phyloP scores from a whole-genome alignment of 2,329 filamentous ascomycete genomes.

The Rhinocladiella similis region DNA sequence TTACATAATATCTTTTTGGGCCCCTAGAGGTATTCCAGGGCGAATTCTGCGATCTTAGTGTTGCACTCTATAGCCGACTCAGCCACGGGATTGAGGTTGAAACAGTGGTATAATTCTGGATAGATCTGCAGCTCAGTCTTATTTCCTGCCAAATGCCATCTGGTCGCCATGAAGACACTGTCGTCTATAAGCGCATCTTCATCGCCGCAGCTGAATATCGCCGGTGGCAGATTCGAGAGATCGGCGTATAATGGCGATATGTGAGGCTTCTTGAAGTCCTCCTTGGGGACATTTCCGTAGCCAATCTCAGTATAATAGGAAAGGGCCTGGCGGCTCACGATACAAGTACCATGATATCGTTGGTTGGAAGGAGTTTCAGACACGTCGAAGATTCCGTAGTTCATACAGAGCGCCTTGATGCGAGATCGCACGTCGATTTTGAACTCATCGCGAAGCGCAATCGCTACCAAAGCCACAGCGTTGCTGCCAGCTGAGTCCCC shows the following conservation, averaged over 20 bases:
- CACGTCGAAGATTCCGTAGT: slow-evolving; percentile 3
- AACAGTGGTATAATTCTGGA: not conserved
- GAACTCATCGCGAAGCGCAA: not conserved
- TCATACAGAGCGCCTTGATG: not conserved
- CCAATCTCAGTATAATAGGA: not conserved
- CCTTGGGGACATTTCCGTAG: not conserved
- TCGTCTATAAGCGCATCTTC: slow-evolving; percentile 2
- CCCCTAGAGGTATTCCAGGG: no score
- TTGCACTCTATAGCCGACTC: no score
- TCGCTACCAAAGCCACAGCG: not conserved
- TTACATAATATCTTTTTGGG: no score
- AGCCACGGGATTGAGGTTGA: no score
- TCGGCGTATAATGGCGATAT: slow-evolving; percentile 1
- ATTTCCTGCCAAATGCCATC: slow-evolving; percentile 6
- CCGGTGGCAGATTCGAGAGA: not conserved
- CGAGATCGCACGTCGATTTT: not conserved
- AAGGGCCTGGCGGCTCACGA: not conserved
- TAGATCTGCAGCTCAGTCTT: not conserved
- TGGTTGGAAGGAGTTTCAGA: not conserved
- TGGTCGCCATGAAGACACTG: slow-evolving; percentile 5
- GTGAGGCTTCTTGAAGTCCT: not conserved
- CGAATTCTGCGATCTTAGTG: no score
- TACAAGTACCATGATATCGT: not conserved
- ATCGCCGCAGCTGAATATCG: not conserved
- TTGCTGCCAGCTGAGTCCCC: slow-evolving; percentile 2